Conservation (phyloP, 768 basidiomycete genomes). For the Trametes gibbosa region DNA sequence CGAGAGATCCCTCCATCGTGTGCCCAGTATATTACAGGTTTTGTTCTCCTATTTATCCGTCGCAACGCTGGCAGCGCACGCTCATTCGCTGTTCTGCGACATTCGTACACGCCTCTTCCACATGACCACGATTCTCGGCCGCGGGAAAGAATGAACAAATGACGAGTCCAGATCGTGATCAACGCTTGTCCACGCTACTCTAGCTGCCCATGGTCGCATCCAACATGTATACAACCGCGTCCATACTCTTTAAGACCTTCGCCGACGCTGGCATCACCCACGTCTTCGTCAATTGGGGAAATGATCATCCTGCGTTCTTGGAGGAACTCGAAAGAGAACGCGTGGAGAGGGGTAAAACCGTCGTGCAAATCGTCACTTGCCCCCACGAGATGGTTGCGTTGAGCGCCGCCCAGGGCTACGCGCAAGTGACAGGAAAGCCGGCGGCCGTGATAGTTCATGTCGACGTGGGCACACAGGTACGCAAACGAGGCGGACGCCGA, state of each 20-base stretch:
- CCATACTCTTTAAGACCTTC: slow-evolving; percentile 57
- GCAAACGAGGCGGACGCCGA: slow-evolving; percentile 3
- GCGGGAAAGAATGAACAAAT: no score
- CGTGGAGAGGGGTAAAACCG: slow-evolving; percentile 35
- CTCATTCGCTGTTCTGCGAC: no score
- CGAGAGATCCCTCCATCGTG: no score
- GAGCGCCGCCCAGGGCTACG: slow-evolving; percentile 70
- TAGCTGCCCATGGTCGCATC: neutral
- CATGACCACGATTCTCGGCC: no score
- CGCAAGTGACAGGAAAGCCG: slow-evolving; percentile 60
- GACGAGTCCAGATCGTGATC: no score
- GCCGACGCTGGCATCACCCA: slow-evolving; percentile 59
- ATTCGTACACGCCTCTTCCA: no score
- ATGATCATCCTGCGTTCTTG: slow-evolving; percentile 71
- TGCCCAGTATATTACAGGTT: no score
- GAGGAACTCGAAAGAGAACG: slow-evolving; percentile 66
- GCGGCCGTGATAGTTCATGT: slow-evolving; percentile 77
- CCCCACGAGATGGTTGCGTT: slow-evolving; percentile 80
- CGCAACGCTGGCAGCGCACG: no score
- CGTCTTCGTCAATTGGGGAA: slow-evolving; percentile 75
- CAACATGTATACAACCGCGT: slow-evolving; percentile 50
- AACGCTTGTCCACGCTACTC: no score
- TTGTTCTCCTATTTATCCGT: no score
- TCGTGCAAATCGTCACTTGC: slow-evolving; percentile 58
- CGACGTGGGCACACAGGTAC: slow-evolving; percentile 65